phyloP scores from a whole-genome alignment of 495 filamentous ascomycete species.

The Penicillium argentinense region DNA sequence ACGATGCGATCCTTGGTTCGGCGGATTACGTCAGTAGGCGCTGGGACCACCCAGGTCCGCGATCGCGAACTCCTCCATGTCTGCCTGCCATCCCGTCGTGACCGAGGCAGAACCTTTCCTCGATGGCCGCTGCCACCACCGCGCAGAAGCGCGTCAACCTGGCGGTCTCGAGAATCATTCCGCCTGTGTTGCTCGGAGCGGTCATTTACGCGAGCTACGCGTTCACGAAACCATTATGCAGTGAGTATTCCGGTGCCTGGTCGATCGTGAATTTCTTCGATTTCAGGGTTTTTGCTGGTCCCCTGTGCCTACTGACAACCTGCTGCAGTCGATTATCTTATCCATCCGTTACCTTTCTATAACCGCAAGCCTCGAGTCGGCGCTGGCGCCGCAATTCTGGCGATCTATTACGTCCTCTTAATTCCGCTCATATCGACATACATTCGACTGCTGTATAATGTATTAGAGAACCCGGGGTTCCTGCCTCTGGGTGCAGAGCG shows the following conservation, averaged over 20 bases:
- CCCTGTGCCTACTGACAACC: conserved; percentile 5
- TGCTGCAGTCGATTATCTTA: conserved; percentile 60
- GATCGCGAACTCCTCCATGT: too few species aligned
- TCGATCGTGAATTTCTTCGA: conserved; percentile 1
- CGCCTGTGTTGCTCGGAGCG: conserved; percentile 55
- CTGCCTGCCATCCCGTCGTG: conserved; percentile 4
- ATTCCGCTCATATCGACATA: conserved; percentile 66
- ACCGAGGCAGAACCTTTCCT: conserved; percentile 9
- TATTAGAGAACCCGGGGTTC: conserved; percentile 68
- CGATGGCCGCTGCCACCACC: conserved; percentile 24
- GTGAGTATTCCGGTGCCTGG: conserved; percentile 34
- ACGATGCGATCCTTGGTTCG: too few species aligned
- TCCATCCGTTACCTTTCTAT: conserved; percentile 49
- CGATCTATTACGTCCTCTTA: conserved; percentile 69
- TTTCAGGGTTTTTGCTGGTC: too few species aligned
- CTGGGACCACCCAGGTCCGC: too few species aligned
- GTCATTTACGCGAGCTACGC: conserved; percentile 64
- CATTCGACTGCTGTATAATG: conserved; percentile 61
- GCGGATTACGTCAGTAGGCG: too few species aligned
- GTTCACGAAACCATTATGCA: conserved; percentile 56
- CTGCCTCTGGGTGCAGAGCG: conserved; percentile 54
- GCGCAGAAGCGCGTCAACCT: conserved; percentile 50
- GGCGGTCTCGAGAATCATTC: conserved; percentile 56
- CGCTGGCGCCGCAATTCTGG: conserved; percentile 65
- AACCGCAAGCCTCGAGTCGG: conserved; percentile 43